phyloP scores from a whole-genome alignment of 768 basidiomycete species.

The Myochromella boudieri region DNA sequence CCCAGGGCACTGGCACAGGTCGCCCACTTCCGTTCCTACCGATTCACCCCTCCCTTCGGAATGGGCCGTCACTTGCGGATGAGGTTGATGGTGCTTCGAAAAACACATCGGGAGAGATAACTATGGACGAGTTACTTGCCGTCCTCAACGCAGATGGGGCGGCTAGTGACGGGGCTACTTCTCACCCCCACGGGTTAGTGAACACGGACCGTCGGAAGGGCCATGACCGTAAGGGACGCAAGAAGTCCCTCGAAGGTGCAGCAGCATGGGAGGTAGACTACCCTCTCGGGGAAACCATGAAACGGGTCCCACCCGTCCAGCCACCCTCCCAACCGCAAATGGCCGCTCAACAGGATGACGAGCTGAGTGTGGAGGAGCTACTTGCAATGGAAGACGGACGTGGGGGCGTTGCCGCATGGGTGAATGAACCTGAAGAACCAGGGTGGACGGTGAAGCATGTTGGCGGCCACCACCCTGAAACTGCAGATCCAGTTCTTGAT shows the following conservation, averaged over 20 bases:
- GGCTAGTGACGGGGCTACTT: neutral
- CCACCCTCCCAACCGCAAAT: neutral
- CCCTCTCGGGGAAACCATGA: conserved; percentile 15
- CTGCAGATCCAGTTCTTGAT: neutral
- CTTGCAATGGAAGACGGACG: conserved; percentile 10
- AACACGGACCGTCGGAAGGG: neutral
- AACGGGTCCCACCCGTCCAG: conserved; percentile 4
- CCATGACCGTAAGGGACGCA: neutral
- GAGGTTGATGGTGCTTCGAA: neutral
- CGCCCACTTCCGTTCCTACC: conserved; percentile 8
- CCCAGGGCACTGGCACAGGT: conserved; percentile 7
- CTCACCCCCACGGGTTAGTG: neutral
- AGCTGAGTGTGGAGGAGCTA: conserved; percentile 19
- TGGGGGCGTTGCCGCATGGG: conserved; percentile 14
- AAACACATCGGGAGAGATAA: conserved; percentile 12
- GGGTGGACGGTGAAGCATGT: conserved; percentile 15
- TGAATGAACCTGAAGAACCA: conserved; percentile 5
- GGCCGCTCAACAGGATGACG: conserved; percentile 1
- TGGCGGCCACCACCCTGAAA: too few species aligned
- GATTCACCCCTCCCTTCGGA: conserved; percentile 8
- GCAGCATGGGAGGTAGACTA: conserved; percentile 16
- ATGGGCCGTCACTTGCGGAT: neutral
- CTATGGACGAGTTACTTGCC: conserved; percentile 12
- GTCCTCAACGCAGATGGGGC: conserved; percentile 3
- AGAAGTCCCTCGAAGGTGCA: conserved; percentile 7